Evolutionary conservation across 2,329 filamentous ascomycete species (phyloP).

Genomic region (Xylariaceae sp.): DNA sequence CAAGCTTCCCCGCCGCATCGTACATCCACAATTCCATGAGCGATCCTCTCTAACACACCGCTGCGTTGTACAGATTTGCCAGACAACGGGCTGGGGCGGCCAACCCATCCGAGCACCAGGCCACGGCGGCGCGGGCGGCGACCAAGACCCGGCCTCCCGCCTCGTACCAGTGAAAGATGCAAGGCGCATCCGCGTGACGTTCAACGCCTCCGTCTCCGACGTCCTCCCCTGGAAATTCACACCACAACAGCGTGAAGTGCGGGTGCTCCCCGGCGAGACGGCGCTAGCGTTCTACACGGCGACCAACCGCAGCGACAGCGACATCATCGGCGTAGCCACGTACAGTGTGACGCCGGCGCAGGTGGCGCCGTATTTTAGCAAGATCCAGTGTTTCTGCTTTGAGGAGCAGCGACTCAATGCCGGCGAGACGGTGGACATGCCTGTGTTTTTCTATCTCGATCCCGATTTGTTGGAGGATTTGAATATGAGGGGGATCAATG

Average conservation of each 20-base stretch:
- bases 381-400: slow-evolving; percentile 99
- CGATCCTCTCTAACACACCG: slow-evolving; percentile 6
- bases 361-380: slow-evolving; percentile 96
- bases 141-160: slow-evolving; percentile 65
- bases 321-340: slow-evolving; percentile 97
- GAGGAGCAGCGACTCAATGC: slow-evolving; percentile 93
- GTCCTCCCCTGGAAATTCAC: slow-evolving; percentile 96
- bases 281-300: slow-evolving; percentile 97
- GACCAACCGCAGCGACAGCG: slow-evolving; percentile 82
- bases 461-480: slow-evolving; percentile 90
- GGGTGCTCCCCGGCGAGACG: slow-evolving; percentile 92
- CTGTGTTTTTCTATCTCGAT: slow-evolving; percentile 98
- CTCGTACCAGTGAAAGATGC: slow-evolving; percentile 77
- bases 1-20: neutral
- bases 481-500: slow-evolving; percentile 91
- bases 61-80: slow-evolving; percentile 61
- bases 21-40: neutral
- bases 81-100: slow-evolving; percentile 87
- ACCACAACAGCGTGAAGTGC: slow-evolving; percentile 94
- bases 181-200: slow-evolving; percentile 88
- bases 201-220: slow-evolving; percentile 93
- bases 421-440: slow-evolving; percentile 98
- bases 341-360: slow-evolving; percentile 96
- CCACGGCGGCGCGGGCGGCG: slow-evolving; percentile 53
- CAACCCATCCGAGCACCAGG: slow-evolving; percentile 82